These are phyloP conservation scores for Pugionium cornutum DNA, from an alignment of 345 rosid species.

Conservation along the genomic window DNA sequence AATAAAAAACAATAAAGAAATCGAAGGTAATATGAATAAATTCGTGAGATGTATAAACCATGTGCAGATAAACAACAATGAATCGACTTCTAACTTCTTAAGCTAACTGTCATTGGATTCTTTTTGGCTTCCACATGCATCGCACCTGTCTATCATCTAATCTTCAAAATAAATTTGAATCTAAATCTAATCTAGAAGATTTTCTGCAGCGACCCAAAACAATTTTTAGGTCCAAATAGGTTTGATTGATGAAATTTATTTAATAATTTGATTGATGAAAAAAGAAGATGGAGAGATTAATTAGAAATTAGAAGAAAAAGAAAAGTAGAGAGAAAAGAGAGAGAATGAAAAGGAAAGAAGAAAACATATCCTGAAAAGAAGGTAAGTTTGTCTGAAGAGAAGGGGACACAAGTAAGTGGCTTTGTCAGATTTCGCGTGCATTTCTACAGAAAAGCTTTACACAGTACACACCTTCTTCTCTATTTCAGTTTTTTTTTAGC, in stretches of 20 bases:
- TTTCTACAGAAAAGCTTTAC: slow-evolving; percentile 5
- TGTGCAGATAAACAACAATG: slow-evolving; percentile 17
- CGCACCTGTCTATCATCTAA: slow-evolving; percentile 11
- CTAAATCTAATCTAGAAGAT: slow-evolving; percentile 18
- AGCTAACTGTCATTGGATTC: slow-evolving; percentile 30
- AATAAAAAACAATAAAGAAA: background rate
- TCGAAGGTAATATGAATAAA: slow-evolving; percentile 39
- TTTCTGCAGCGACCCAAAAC: background rate
- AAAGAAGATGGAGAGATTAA: background rate
- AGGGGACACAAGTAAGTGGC: slow-evolving; percentile 37
- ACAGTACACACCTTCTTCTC: background rate
- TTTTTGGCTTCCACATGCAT: slow-evolving; percentile 38
- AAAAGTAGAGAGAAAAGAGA: background rate
- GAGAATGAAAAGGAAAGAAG: slow-evolving; percentile 38
- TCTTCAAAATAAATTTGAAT: background rate
- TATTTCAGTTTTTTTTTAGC: slow-evolving; percentile 1
- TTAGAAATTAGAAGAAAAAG: too few species aligned
- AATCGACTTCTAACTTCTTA: background rate
- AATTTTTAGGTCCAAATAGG: slow-evolving; percentile 33
- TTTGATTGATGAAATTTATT: background rate
- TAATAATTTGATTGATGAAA: too few species aligned
- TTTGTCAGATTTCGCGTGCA: slow-evolving; percentile 49
- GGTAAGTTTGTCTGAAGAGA: slow-evolving; percentile 42
- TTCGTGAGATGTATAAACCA: slow-evolving; percentile 36
- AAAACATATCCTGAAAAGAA: slow-evolving; percentile 45